Percentiles rank a stretch among this genome's conserved stretches.
phyloP scores from a whole-genome alignment of 164 flowering plant genomes.

The Aristolochia californica region DNA sequence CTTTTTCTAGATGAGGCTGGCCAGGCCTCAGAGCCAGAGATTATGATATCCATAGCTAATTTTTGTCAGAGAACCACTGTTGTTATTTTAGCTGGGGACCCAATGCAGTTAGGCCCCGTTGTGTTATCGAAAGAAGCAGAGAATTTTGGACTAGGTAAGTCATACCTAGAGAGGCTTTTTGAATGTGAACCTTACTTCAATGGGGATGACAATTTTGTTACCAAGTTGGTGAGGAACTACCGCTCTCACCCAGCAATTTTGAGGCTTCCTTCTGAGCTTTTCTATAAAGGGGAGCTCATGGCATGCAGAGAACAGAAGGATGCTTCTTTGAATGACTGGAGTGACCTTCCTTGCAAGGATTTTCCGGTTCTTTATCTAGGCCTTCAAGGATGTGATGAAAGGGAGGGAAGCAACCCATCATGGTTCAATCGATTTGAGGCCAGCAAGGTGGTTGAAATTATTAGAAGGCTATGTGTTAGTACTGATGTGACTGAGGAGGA shows the following conservation, averaged over 20 bases:
- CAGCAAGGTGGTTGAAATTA: slow-evolving; percentile 73
- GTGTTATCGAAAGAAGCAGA: slow-evolving; percentile 63
- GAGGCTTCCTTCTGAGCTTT: slow-evolving; percentile 65
- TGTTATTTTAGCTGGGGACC: slow-evolving; percentile 93
- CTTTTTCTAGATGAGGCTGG: slow-evolving; percentile 94
- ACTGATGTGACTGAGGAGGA: slow-evolving; percentile 34
- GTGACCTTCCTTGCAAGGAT: slow-evolving; percentile 45
- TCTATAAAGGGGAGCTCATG: slow-evolving; percentile 66
- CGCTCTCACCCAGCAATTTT: slow-evolving; percentile 71
- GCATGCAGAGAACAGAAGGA: slow-evolving; percentile 48
- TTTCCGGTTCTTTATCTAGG: slow-evolving; percentile 80
- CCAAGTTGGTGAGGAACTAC: slow-evolving; percentile 69
- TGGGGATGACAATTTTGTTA: slow-evolving; percentile 51
- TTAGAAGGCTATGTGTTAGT: slow-evolving; percentile 27
- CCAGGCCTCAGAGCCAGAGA: slow-evolving; percentile 96
- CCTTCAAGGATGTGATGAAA: slow-evolving; percentile 88
- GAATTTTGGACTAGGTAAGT: slow-evolving; percentile 58
- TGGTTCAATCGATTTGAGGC: slow-evolving; percentile 95
- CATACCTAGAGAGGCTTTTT: slow-evolving; percentile 74
- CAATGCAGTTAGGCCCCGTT: slow-evolving; percentile 87
- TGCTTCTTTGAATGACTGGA: slow-evolving; percentile 14
- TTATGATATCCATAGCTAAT: slow-evolving; percentile 67
- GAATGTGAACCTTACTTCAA: slow-evolving; percentile 34
- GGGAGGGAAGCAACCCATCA: slow-evolving; percentile 93
- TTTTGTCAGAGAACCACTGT: slow-evolving; percentile 46